Evolutionary conservation across 768 basidiomycete species (phyloP), one percentile per base, ranked within the genome.

Genomic region (Aureoboletus auriporus): DNA sequence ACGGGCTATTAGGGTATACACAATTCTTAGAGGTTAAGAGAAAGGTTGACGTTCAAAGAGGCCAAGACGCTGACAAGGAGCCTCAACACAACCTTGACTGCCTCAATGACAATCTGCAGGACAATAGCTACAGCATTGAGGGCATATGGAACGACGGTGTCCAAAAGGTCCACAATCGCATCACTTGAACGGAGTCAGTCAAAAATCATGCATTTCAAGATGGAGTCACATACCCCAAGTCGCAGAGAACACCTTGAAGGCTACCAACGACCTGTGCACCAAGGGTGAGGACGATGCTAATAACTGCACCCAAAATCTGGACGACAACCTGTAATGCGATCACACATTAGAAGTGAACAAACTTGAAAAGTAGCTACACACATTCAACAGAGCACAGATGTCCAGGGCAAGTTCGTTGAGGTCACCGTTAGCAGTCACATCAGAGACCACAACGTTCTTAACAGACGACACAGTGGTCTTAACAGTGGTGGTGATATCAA

Each of bases 201-300:
- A 3, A 16, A n/a, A 16, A 37, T 12, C 8, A 11, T 17, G 4
- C n/a, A 4, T 6, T n/a, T 3, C 2, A 16, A 8, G 28, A 13
- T 14, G 6, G 5, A 27, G 31, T 39, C 1, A 53, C 58, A 16
- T 44, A 61, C 59, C 60, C 16, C 34, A 60, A 9, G n/a, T 37
- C 38, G 23, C n/a, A 6, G 20, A 60, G 30, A 5, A 29, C 35
- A 8, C 13, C 23, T 36, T 49, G 45, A 13, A 60, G 8, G 0
- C 43, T 43, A 3, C 11, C 52, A 8, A 47, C 38, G 13, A 52
- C 58, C 4, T 17, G 12, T 0, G 3, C 12, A 5, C 48, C 47
- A 2, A 60, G 43, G 8, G 8, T 1, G 6, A 45, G 3, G 8
- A 57, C 39, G 5, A 50, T 38, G 2, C 31, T n/a, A 13, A 60